phyloP scores from a whole-genome alignment of 768 basidiomycete species.

The Pleurotus ostreatus region DNA sequence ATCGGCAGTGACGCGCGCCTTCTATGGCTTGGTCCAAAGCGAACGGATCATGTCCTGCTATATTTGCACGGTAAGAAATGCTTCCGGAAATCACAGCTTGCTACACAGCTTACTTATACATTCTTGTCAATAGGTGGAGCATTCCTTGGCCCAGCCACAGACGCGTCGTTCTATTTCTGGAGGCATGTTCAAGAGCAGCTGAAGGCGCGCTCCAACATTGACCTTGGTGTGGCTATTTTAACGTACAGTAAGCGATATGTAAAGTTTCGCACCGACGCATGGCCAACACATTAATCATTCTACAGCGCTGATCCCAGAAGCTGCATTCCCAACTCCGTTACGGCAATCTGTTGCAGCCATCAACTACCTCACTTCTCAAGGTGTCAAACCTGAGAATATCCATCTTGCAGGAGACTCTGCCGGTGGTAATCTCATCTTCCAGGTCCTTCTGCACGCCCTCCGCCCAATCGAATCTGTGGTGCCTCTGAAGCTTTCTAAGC shows the following conservation, averaged over 20 bases:
- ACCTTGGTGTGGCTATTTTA: slow-evolving; percentile 18
- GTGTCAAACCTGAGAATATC: slow-evolving; percentile 27
- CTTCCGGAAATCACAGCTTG: background rate
- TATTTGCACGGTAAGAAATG: slow-evolving; percentile 14
- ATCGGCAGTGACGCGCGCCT: slow-evolving; percentile 14
- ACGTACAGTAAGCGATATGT: slow-evolving; percentile 15
- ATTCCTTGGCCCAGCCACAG: slow-evolving; percentile 10
- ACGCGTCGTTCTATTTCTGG: slow-evolving; percentile 13
- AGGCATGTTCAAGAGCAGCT: slow-evolving; percentile 16
- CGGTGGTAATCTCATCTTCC: slow-evolving; percentile 31
- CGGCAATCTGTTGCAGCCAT: slow-evolving; percentile 23
- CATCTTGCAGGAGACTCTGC: slow-evolving; percentile 32
- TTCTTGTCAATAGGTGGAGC: slow-evolving; percentile 15
- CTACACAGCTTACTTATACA: background rate
- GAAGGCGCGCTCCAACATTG: slow-evolving; percentile 4
- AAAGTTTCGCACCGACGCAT: no score
- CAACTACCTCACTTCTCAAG: slow-evolving; percentile 23
- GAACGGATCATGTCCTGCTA: slow-evolving; percentile 17
- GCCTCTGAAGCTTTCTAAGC: slow-evolving; percentile 15
- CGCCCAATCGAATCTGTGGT: slow-evolving; percentile 28
- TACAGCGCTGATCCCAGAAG: slow-evolving; percentile 22
- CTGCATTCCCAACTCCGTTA: slow-evolving; percentile 25
- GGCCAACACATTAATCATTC: background rate
- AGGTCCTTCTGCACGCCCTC: slow-evolving; percentile 31
- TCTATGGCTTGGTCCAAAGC: slow-evolving; percentile 20